Evolutionary conservation across 768 basidiomycete species (phyloP).

Genomic region (Trametopsis cervina): DNA sequence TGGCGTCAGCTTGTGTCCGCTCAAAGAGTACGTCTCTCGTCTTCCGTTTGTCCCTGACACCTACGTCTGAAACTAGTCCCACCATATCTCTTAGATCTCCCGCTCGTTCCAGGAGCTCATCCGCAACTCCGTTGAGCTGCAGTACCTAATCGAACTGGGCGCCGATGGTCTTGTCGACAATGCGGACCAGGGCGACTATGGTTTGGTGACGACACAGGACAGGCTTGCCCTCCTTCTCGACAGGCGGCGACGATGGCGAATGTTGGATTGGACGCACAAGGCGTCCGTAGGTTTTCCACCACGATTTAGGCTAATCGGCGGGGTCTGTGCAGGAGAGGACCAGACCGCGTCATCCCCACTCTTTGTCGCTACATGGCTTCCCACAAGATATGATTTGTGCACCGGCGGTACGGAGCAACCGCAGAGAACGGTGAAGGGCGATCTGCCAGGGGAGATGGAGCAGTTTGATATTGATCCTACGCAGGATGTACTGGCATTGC

Average conservation of each 20-base stretch:
- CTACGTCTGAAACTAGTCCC: too few species aligned
- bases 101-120: constrained; percentile 15
- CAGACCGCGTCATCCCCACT: constrained; percentile 8
- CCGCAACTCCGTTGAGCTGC: constrained; percentile 19
- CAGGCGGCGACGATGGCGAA: constrained; percentile 31
- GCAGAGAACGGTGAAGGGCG: constrained; percentile 22
- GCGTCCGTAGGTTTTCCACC: constrained; percentile 23
- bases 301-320: constrained; percentile 50
- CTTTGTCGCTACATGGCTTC: constrained; percentile 23
- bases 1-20: constrained; percentile 11
- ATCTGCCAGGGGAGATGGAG: constrained; percentile 35
- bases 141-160: constrained; percentile 26
- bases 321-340: constrained; percentile 42
- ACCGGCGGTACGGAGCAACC: too few species aligned
- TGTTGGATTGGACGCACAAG: constrained; percentile 22
- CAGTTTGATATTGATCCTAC: constrained; percentile 64
- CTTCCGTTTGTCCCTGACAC: background rate
- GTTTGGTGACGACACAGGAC: constrained; percentile 15
- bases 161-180: constrained; percentile 23
- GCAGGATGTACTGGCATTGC: constrained; percentile 48
- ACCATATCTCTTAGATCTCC: constrained; percentile 21
- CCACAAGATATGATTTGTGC: too few species aligned
- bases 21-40: constrained; percentile 12
- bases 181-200: too few species aligned
- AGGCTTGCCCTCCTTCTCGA: constrained; percentile 28